phyloP scores from a whole-genome alignment of 306 rosid species.

The Calophaca sinica region DNA sequence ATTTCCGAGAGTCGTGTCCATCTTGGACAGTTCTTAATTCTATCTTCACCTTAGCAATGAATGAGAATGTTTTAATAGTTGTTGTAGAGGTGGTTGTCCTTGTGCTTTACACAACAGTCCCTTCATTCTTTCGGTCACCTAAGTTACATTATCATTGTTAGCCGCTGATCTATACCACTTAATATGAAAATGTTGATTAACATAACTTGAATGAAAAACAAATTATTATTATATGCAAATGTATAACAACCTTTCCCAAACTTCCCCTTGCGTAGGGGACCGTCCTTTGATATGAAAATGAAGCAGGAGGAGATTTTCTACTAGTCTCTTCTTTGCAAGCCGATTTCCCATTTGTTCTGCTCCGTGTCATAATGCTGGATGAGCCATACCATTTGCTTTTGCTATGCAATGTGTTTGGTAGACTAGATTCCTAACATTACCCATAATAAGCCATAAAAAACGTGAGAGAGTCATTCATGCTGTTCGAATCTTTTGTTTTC shows the following conservation, averaged over 20 bases:
- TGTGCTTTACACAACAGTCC: slow-evolving; percentile 68
- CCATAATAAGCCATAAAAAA: slow-evolving; percentile 37
- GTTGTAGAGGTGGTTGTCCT: slow-evolving; percentile 65
- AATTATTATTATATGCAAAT: neutral
- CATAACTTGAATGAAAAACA: neutral
- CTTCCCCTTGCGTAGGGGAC: slow-evolving; percentile 78
- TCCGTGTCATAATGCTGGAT: slow-evolving; percentile 68
- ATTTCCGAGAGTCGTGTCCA: slow-evolving; percentile 6
- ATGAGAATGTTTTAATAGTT: slow-evolving; percentile 77
- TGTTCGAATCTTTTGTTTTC: slow-evolving; percentile 21
- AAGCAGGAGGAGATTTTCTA: slow-evolving; percentile 73
- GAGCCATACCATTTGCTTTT: slow-evolving; percentile 61
- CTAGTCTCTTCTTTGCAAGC: slow-evolving; percentile 64
- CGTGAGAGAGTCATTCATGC: slow-evolving; percentile 19
- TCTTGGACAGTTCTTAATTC: slow-evolving; percentile 29
- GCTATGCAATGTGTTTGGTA: slow-evolving; percentile 63
- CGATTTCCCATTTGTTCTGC: slow-evolving; percentile 69
- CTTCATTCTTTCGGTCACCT: slow-evolving; percentile 78
- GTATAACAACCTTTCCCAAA: slow-evolving; percentile 67
- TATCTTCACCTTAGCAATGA: slow-evolving; percentile 70
- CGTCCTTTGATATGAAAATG: slow-evolving; percentile 67
- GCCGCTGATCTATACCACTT: neutral
- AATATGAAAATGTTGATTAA: neutral
- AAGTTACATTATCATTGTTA: slow-evolving; percentile 35
- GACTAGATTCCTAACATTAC: slow-evolving; percentile 75